phyloP scores from a whole-genome alignment of 805 yeast genomes.

The Nakazawaea ishiwadae region DNA sequence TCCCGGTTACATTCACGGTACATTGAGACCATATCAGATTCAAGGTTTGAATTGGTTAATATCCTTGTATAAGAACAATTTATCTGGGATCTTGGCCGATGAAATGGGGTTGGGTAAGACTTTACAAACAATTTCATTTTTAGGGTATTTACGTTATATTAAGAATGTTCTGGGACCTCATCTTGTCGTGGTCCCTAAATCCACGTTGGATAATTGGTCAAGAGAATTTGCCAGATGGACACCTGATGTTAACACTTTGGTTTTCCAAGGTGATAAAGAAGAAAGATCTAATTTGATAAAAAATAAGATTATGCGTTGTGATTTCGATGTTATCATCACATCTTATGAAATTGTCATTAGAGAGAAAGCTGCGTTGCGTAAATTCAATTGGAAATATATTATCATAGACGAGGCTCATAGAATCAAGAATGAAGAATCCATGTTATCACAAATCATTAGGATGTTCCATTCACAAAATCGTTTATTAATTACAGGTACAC shows the following conservation, averaged over 20 bases:
- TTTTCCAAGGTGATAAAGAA: slow-evolving; percentile 72
- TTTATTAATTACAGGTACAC: slow-evolving; percentile 76
- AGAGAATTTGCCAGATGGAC: slow-evolving; percentile 77
- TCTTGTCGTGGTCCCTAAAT: slow-evolving; percentile 72
- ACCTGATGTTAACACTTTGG: slow-evolving; percentile 68
- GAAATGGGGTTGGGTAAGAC: slow-evolving; percentile 99
- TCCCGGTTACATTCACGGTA: slow-evolving; percentile 54
- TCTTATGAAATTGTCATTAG: slow-evolving; percentile 76
- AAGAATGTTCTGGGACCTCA: slow-evolving; percentile 65
- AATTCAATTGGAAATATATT: slow-evolving; percentile 72
- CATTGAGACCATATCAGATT: slow-evolving; percentile 67
- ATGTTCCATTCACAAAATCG: slow-evolving; percentile 68
- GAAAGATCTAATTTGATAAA: slow-evolving; percentile 53
- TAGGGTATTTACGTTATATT: slow-evolving; percentile 62
- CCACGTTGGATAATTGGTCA: slow-evolving; percentile 77
- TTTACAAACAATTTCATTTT: slow-evolving; percentile 85
- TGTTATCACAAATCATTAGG: slow-evolving; percentile 69
- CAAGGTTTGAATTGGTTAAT: slow-evolving; percentile 94
- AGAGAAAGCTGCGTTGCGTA: slow-evolving; percentile 62
- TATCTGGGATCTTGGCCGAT: slow-evolving; percentile 93
- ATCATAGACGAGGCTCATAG: slow-evolving; percentile 82
- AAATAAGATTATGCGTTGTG: slow-evolving; percentile 46
- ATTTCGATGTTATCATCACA: slow-evolving; percentile 67
- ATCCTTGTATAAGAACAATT: slow-evolving; percentile 77
- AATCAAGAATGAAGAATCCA: slow-evolving; percentile 71